These are phyloP conservation scores for Ailanthus altissimus DNA, from an alignment of 345 rosid genomes.

Conservation along the genomic window DNA sequence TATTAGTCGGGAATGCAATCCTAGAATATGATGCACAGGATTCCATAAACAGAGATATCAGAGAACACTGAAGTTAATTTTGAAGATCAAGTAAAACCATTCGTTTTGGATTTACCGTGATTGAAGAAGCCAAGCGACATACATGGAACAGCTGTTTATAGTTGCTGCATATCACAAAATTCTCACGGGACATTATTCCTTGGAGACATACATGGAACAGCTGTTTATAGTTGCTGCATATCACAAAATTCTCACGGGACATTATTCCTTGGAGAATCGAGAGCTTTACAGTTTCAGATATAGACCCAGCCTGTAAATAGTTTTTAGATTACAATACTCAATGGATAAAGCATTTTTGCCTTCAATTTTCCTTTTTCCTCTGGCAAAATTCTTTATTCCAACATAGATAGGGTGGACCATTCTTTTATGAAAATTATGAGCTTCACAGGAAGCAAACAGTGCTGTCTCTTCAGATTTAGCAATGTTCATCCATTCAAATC, in stretches of 20 bases:
- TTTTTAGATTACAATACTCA: neutral
- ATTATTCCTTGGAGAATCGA: neutral
- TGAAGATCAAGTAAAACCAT: neutral
- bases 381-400: neutral
- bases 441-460: too few relatives aligned
- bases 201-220: neutral
- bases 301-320: neutral
- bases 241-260: neutral
- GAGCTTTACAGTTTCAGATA: neutral
- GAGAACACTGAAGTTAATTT: neutral
- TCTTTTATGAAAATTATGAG: too few relatives aligned
- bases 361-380: too few relatives aligned
- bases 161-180: neutral
- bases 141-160: neutral
- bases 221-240: neutral
- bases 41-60: neutral
- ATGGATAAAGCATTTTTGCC: too few relatives aligned
- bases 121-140: neutral
- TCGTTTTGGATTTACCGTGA: neutral
- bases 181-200: neutral
- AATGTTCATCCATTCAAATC: too few relatives aligned
- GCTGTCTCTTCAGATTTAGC: too few relatives aligned
- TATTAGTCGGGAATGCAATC: neutral
- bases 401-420: neutral
- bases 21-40: neutral